Evolutionary conservation across 805 yeast genomes (phyloP).

Genomic region (Zygosaccharomyces bailii): DNA sequence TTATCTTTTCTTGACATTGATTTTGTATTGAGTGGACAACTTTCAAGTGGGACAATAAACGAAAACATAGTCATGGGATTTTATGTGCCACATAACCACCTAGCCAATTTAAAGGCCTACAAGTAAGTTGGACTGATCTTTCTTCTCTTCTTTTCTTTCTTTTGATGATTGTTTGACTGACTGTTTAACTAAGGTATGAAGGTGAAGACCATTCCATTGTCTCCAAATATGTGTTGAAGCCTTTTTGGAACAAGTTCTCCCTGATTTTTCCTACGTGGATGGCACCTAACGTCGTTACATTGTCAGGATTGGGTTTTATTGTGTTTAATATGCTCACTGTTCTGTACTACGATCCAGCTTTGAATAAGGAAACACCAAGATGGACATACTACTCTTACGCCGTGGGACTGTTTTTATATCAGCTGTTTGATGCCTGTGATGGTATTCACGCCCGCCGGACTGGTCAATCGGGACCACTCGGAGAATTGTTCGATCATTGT

Average conservation of each 20-base stretch:
- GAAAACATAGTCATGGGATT: conserved; percentile 49
- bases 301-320: conserved; percentile 73
- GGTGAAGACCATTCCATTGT: conserved; percentile 78
- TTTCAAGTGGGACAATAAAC: too few species aligned
- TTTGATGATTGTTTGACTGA: conserved; percentile 25
- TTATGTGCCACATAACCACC: conserved; percentile 53
- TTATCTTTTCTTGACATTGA: too few species aligned
- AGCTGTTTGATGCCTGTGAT: conserved; percentile 94
- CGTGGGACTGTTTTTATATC: conserved; percentile 80
- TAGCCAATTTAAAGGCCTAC: conserved; percentile 53
- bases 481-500: conserved; percentile 92
- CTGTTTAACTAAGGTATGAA: conserved; percentile 48
- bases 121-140: conserved; percentile 31
- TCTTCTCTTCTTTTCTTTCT: conserved; percentile 1
- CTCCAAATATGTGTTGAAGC: conserved; percentile 72
- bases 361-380: conserved; percentile 56
- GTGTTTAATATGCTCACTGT: conserved; percentile 60
- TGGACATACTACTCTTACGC: conserved; percentile 81
- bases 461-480: conserved; percentile 91
- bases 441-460: conserved; percentile 94
- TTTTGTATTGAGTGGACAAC: too few species aligned
- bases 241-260: conserved; percentile 76
- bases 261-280: conserved; percentile 74
- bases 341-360: conserved; percentile 67
- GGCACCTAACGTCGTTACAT: conserved; percentile 91